phyloP scores from a whole-genome alignment of 805 yeast species.

The Ogataea paradorogensis region DNA sequence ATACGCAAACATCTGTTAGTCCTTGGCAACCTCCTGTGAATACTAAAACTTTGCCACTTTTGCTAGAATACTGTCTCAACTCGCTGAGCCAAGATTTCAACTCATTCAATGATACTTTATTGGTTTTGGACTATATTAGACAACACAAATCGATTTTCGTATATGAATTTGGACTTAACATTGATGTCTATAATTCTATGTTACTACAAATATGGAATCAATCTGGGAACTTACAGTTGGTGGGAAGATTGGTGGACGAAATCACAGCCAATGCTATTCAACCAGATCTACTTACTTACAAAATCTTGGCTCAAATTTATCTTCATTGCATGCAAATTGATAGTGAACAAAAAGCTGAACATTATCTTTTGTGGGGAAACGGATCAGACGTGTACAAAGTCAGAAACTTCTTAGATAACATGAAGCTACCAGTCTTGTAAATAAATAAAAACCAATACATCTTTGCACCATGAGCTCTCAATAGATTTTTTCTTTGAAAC shows the following conservation, averaged over 20 bases:
- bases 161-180: constrained; percentile 32
- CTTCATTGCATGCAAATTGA: constrained; percentile 29
- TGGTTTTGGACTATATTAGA: constrained; percentile 25
- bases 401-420: constrained; percentile 19
- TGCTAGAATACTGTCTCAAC: constrained; percentile 27
- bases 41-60: constrained; percentile 26
- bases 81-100: constrained; percentile 33
- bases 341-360: constrained; percentile 21
- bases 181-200: constrained; percentile 30
- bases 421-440: constrained; percentile 12
- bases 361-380: constrained; percentile 31
- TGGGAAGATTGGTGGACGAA: constrained; percentile 28
- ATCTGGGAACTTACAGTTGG: constrained; percentile 26
- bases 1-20: constrained; percentile 3
- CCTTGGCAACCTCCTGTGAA: constrained; percentile 26
- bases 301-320: constrained; percentile 26
- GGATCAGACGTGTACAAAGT: constrained; percentile 26
- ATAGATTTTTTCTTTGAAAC: constrained; percentile 3
- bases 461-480: constrained; percentile 6
- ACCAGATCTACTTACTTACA: constrained; percentile 30
- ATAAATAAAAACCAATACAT: background rate
- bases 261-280: constrained; percentile 30
- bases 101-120: constrained; percentile 25
- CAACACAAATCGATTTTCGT: constrained; percentile 28
- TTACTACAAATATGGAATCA: constrained; percentile 28